Evolutionary conservation across 1,139 yeast species (phyloP), one percentile per base, ranked within the genome.

Genomic region (Maudiozyma humilis): DNA sequence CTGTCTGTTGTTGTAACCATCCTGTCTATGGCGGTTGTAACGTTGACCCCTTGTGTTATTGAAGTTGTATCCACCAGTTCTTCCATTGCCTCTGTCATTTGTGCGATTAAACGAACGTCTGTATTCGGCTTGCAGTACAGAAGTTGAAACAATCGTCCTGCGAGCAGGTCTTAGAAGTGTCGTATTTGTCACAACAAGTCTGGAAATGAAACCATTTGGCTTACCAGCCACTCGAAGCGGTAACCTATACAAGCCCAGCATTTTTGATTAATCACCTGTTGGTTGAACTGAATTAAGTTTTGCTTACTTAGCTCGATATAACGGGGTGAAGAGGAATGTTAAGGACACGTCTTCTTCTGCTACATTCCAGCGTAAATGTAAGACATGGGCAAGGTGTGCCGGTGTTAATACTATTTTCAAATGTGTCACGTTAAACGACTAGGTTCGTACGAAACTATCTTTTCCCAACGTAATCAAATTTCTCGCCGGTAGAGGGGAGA

Each of bases 21-120:
- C 30, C 15, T 29, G 25, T 35, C 17, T 35, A 18, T 20, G 16
- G 27, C 38, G 38, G 16, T 35, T 35, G 23, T 35, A 35, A 20
- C 38, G 38, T 20, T 27, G 4, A 10, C 38, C 38, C 4, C 30
- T 35, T 20, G 38, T 20, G 15, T 35, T 35, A 18, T 35, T 35
- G 17, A 35, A 35, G 23, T 35, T 35, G 27, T 35, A 35, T 20
- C 38, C 38, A 8, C 38, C 38, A 1, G 38, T 35, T 35, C 38
- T 32, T 13, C 35, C 30, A 12, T 40, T 16, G n/a, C 33, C 20
- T 17, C 40, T 31, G 18, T 41, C 37, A 17, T 36, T 30, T 18
- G 12, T 38, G 10, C 34, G 16, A 6, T 17, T 20, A 18, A 31
- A 17, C 10, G 35, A 17, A 13, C 33, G 17, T 18, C 32, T 8